Evolutionary conservation across 306 rosid genomes (phyloP), one percentile per base, ranked within the genome.

Genomic region (Prunus mongolica): DNA sequence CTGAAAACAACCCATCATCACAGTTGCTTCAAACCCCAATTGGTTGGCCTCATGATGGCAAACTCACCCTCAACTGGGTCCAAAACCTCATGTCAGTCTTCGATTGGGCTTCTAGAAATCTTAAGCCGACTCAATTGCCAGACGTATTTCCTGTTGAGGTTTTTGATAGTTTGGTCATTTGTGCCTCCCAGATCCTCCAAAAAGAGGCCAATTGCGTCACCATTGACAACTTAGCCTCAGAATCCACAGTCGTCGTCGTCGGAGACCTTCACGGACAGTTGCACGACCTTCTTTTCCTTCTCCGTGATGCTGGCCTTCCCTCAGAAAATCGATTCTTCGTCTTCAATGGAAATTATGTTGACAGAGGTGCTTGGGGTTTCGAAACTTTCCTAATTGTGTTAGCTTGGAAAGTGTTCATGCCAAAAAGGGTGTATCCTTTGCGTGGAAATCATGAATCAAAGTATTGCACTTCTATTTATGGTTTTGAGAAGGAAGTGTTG

Each of bases 391-490:
- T 89, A 61, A 81, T 93, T 67, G 78, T 93, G 71, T 68, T 90
- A 81, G 96, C 96, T 9, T 90, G 94, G 94, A 93, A 93, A 88
- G 93, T 89, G 30, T 76, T 84, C 52, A 84, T 90, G 88, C 96
- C 96, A 0, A 80, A 75, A n/a, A 88, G 83, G 8, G 81, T 93
- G 49, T 86, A 79, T 82, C 81, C 90, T 76, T 86, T 93, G 18
- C 87, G 98, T 32, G 98, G 98, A 62, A 93, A 89, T 80, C 98
- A 93, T 49, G 98, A 93, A 77, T 93, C 98, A 0, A 93, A 93
- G 75, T 90, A 90, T 67, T 93, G 98, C 81, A 93, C 98, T 2
- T 93, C 96, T 19, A 88, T 86, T 32, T 93, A 93, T 85, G 96
- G 98, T 45, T 93, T 89, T 78, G 96, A 93, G 80, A 90, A 85